Evolutionary conservation across 208 protist species (phyloP), one percentile per base, ranked within the genome.

Genomic region (Trypanosoma platydactyli): DNA sequence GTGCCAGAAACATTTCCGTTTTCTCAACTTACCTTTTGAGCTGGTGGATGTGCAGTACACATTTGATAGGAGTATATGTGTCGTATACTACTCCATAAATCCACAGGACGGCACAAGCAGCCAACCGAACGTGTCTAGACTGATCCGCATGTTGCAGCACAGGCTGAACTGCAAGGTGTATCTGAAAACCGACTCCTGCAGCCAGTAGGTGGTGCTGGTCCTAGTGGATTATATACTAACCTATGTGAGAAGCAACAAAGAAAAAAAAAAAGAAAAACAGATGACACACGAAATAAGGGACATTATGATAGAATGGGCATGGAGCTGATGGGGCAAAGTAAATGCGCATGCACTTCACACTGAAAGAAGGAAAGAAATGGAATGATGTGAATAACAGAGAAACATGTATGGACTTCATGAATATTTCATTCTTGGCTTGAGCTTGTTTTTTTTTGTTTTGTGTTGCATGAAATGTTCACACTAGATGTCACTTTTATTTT

Each of bases 21-120:
- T 89, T 68, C 72, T 85, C 29, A 81, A 80, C 38, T 70, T 89
- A 25, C 82, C 81, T 5, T 84, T 88, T 44, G 68, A 81, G 50
- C 58, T 89, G 0, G 76, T 81, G 63, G 74, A 77, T 12, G 78
- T 87, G 24, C 76, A 89, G 62, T 77, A 80, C 62, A 85, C 79
- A 18, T 86, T 88, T 53, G 87, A 93, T 57, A 27, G 55, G 18
- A 71, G 52, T 7, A 63, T 88, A 24, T 90, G 81, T 46, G 52
- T 86, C n/a, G 72, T 93, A 9, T 81, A 80, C 53, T 88, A 88
- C 62, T 24, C 52, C 41, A 69, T 81, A n/a, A 33, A 77, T 22
- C 48, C 61, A 3, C 35, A 68, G 41, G 73, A 76, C 16, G 53
- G 66, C 15, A 76, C 72, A 29, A 82, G 69, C 57, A 61, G 69